Evolutionary conservation across 192 early-diverging fungal genomes (phyloP), one percentile per base, ranked within the genome.

Genomic region (Geranomyces variabilis): DNA sequence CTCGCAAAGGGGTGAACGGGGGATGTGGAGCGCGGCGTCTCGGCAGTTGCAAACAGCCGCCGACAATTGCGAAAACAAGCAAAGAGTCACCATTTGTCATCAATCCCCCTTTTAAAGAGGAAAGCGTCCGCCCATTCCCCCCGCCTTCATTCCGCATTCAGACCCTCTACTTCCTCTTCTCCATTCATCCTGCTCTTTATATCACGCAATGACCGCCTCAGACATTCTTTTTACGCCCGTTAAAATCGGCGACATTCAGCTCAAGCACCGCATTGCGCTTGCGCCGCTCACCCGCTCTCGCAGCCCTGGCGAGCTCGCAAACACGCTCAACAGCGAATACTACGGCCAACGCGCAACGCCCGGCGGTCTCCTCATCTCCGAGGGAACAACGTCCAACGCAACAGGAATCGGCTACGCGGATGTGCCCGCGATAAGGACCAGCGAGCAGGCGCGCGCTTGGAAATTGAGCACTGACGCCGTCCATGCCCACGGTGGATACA

Each of bases 391-490:
- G 29, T 55, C 71, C 14, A 24, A 61, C 43, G 60, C 58, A 19
- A 68, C 70, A 15, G 72, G 55, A 0, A n/a, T 19, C n/a, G 77
- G 69, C 0, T 79, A 76, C 44, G 33, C 63, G 33, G 29, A 64
- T 36, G 63, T 64, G 34, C 63, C 63, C 6, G 63, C 21, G 12
- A 36, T 64, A 30, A 31, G 34, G 51, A 80, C 71, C 14, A 33
- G 66, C 0, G 80, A 75, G 10, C 85, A 85, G 43, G 70, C 79
- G 10, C 65, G 49, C 15, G 74, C 56, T 9, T 90, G 88, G 88
- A 84, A 81, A 64, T 29, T 67, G 51, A 57, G 77, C 36, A 88
- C 86, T 19, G 75, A 84, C 24, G 81, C 83, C 15, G 86, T 88
- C 4, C 83, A 88, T 65, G 77, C 69, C 12, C 76, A 84, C 59